These are phyloP conservation scores for Lentinula edodes DNA, from an alignment of 768 basidiomycete genomes.

Conservation along the genomic window DNA sequence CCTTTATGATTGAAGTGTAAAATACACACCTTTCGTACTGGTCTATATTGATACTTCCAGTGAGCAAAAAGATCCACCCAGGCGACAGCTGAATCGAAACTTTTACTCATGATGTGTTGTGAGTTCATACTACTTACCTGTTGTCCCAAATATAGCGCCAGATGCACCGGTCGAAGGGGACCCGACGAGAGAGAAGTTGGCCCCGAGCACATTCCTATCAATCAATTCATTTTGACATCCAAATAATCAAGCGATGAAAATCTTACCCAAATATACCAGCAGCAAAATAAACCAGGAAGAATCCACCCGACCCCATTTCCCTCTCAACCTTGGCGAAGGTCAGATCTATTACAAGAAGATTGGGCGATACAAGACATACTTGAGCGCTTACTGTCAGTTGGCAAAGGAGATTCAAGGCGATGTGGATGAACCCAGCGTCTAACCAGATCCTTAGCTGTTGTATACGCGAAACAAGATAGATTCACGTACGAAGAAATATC, in stretches of 20 bases:
- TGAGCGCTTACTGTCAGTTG: conserved; percentile 77
- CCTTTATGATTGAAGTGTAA: background rate
- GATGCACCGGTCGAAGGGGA: conserved; percentile 87
- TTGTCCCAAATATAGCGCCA: conserved; percentile 87
- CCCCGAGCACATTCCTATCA: conserved; percentile 77
- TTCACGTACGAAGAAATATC: conserved; percentile 63
- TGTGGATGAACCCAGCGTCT: conserved; percentile 91
- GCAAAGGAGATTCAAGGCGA: conserved; percentile 85
- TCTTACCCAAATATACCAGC: conserved; percentile 87
- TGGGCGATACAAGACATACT: conserved; percentile 29
- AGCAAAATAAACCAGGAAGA: conserved; percentile 80
- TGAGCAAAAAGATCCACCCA: conserved; percentile 91
- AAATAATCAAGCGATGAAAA: conserved; percentile 6
- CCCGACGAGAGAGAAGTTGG: conserved; percentile 88
- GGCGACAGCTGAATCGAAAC: conserved; percentile 39
- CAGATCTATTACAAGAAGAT: background rate
- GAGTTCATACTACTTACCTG: conserved; percentile 46
- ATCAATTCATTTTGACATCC: background rate
- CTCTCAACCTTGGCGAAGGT: conserved; percentile 61
- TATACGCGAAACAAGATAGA: background rate
- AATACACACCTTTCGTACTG: conserved; percentile 59
- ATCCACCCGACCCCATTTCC: conserved; percentile 87
- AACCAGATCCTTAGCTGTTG: background rate
- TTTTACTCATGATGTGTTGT: background rate
- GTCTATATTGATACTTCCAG: conserved; percentile 85